Conservation (phyloP, 768 basidiomycete species). For the Boletus eberwhitei region DNA sequence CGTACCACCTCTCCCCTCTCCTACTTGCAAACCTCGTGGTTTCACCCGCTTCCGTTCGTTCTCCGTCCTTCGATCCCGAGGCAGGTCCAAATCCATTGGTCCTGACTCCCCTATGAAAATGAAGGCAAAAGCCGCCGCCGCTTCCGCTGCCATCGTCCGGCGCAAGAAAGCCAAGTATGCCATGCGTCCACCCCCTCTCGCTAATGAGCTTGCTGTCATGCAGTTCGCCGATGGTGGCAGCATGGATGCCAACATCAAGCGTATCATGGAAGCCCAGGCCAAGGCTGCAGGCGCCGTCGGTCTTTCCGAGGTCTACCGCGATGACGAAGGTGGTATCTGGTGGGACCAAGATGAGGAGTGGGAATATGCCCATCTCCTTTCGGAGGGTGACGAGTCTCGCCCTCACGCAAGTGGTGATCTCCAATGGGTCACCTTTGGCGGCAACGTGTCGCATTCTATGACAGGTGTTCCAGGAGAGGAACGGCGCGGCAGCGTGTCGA, state of each 20-base stretch:
- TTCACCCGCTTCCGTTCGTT: constrained; percentile 52
- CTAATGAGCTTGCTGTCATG: constrained; percentile 65
- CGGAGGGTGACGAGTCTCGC: constrained; percentile 31
- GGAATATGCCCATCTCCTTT: constrained; percentile 64
- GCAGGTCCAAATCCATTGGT: constrained; percentile 36
- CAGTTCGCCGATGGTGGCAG: constrained; percentile 67
- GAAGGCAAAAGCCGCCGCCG: constrained; percentile 13
- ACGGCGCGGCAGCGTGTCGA: constrained; percentile 46
- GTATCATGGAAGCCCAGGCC: constrained; percentile 54
- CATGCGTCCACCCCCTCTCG: constrained; percentile 46
- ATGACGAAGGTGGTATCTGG: constrained; percentile 63
- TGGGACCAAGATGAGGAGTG: constrained; percentile 68
- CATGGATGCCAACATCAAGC: constrained; percentile 51
- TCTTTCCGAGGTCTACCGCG: constrained; percentile 55
- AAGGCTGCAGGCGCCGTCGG: constrained; percentile 35
- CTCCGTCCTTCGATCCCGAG: constrained; percentile 41
- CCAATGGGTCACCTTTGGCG: constrained; percentile 45
- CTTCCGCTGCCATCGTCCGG: constrained; percentile 38
- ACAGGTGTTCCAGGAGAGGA: constrained; percentile 22
- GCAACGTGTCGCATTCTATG: constrained; percentile 18
- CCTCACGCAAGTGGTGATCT: constrained; percentile 28
- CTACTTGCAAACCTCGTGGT: constrained; percentile 23
- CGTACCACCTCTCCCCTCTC: constrained; percentile 7
- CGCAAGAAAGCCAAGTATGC: constrained; percentile 54
- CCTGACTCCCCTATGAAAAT: constrained; percentile 27